phyloP scores from a whole-genome alignment of 257 asterid species.

The Cruciata laevipes region DNA sequence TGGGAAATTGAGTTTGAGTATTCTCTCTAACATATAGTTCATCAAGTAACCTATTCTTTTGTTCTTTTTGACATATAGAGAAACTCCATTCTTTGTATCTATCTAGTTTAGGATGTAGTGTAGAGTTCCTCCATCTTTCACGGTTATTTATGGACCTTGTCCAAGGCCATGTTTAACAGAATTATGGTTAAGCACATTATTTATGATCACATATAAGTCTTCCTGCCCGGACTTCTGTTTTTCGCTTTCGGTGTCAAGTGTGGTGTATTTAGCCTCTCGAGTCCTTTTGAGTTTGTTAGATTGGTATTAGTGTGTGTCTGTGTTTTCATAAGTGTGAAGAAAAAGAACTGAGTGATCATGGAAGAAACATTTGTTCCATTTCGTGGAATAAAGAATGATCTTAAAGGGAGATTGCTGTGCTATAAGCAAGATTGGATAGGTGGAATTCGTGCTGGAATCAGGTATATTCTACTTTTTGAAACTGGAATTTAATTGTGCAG shows the following conservation, averaged over 20 bases:
- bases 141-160: constrained; percentile 15
- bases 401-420: constrained; percentile 71
- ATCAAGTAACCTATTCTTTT: constrained; percentile 21
- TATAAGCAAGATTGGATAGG: constrained; percentile 90
- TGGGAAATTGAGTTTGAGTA: constrained; percentile 4
- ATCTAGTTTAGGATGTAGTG: constrained; percentile 22
- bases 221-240: constrained; percentile 25
- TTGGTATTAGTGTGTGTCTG: constrained; percentile 12
- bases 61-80: constrained; percentile 13
- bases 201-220: constrained; percentile 14
- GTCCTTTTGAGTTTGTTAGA: constrained; percentile 4
- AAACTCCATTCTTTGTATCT: constrained; percentile 17
- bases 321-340: constrained; percentile 1
- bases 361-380: constrained; percentile 90
- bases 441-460: constrained; percentile 79
- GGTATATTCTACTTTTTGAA: constrained; percentile 38
- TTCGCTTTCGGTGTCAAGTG: not conserved
- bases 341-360: constrained; percentile 34
- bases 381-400: constrained; percentile 88
- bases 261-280: constrained; percentile 16
- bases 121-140: constrained; percentile 13
- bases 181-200: constrained; percentile 5
- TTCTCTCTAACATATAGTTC: not conserved
- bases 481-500: constrained; percentile 15
- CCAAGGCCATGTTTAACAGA: constrained; percentile 17